Evolutionary conservation across 441 rosid genomes (phyloP), one percentile per base, ranked within the genome.

Genomic region (Sinapis alba): DNA sequence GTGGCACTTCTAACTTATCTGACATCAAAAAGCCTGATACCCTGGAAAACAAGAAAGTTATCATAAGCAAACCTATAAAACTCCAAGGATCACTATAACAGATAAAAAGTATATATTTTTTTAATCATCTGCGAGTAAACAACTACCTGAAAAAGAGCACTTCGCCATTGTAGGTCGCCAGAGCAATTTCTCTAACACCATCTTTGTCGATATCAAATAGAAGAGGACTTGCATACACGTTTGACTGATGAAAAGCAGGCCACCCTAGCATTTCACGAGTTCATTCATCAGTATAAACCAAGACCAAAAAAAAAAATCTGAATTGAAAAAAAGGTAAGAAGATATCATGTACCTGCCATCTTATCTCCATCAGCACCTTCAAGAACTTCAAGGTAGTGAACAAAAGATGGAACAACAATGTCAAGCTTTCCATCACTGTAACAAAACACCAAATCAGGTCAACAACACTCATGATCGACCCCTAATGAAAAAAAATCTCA

Each of bases 301-400:
- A 20, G 7, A 63, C 16, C 60, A 58, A 74, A 56, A n/a, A n/a
- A n/a, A n/a, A n/a, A n/a, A n/a, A n/a, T n/a, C n/a, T n/a, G n/a
- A n/a, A n/a, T n/a, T n/a, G n/a, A n/a, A n/a, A n/a, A n/a, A n/a
- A n/a, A n/a, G n/a, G n/a, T 72, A 66, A 50, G 36, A 58, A 36
- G 24, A 65, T 50, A 50, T 34, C 62, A 0, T 18, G 66, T 82
- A 94, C 99, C 99, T 3, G 98, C 90, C 98, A 94, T 90, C 86
- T 96, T 96, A 72, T 96, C 99, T 26, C 99, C 99, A 87, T 96
- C 99, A 36, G 98, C 79, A 23, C 99, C 99, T 86, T 96, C 99
- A 56, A 96, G 87, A 78, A 94, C 99, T 84, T 96, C 99, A 21
- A 96, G 98, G 83, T 96, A 94, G 75, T 96, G 99, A 80, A 96